Conservation (phyloP, 768 basidiomycete genomes). For the Xerocomellus dryophilus region DNA sequence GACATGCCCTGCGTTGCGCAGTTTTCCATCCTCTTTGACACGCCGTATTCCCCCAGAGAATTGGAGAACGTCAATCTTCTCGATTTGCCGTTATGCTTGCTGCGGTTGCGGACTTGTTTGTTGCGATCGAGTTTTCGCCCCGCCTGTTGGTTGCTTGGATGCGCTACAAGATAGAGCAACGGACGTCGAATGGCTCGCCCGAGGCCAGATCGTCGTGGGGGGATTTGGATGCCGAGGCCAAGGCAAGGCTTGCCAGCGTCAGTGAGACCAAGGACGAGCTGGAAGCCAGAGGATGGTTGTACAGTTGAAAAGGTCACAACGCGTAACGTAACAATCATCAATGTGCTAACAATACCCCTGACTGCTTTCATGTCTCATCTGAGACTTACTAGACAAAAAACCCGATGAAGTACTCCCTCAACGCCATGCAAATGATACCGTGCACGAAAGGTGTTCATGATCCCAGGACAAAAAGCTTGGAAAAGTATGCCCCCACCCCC, state of each 20-base stretch:
- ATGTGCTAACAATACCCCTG: no score
- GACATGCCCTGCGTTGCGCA: background rate
- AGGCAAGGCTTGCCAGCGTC: background rate
- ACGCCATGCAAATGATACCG: no score
- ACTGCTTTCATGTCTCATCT: no score
- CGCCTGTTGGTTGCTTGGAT: background rate
- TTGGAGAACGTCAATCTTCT: background rate
- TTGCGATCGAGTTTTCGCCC: background rate
- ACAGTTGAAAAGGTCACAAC: no score
- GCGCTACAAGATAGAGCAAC: background rate
- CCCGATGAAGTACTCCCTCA: no score
- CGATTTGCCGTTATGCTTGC: conserved; percentile 2
- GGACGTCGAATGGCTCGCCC: no score
- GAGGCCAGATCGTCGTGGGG: background rate
- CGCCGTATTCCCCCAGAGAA: background rate
- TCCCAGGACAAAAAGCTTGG: no score
- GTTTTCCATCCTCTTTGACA: background rate
- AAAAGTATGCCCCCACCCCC: conserved; percentile 26
- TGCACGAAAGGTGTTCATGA: no score
- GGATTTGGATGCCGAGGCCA: background rate
- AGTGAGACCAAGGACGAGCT: background rate
- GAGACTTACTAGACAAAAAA: no score
- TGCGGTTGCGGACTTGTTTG: conserved; percentile 1
- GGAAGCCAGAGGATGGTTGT: no score
- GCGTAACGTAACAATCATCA: no score